Evolutionary conservation across 1,139 yeast genomes (phyloP), one percentile per base, ranked within the genome.

Genomic region (Suhomyces yuchorum): DNA sequence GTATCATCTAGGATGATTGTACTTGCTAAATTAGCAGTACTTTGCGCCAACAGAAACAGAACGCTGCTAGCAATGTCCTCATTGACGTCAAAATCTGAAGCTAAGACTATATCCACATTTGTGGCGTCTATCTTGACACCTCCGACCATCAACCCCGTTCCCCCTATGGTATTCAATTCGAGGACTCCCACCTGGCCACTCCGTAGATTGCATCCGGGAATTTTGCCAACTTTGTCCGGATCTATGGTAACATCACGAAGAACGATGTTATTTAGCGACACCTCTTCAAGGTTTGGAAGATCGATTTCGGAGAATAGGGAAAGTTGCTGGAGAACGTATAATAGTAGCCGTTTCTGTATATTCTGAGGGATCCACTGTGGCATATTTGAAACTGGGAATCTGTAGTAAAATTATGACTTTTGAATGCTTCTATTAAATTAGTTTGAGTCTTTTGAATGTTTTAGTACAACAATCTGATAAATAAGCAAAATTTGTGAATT

Each of bases 231-330:
- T 51, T 84, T 85, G 38, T 86, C 91, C 0, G 92, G 84, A 61
- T 87, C 95, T 20, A 90, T 68, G 45, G 82, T 77, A 3, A 90
- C 80, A 64, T 87, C 84, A 43, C 78, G 75, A 20, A 90, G 73
- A 0, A 79, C 66, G 35, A 75, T 71, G 55, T 74, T 63, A 78
- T 79, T 66, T 37, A 88, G 67, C 6, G 95, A 85, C 0, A 91
- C 92, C 60, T 75, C 77, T 52, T 89, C 95, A 48, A 91, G 67
- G 61, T 90, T 87, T 15, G 91, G 87, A 30, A 88, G 71, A 62
- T 90, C 95, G 23, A 90, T 78, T 60, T 87, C 89, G 1, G 96
- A 85, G 62, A 91, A 88, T 37, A 91, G 68, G n/a, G 92, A 83
- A 37, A 91, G 78, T 63, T 89, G 95, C 61, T 87, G 90, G 19